Conservation (phyloP, 345 rosid genomes). For the Heritiera fomes region DNA sequence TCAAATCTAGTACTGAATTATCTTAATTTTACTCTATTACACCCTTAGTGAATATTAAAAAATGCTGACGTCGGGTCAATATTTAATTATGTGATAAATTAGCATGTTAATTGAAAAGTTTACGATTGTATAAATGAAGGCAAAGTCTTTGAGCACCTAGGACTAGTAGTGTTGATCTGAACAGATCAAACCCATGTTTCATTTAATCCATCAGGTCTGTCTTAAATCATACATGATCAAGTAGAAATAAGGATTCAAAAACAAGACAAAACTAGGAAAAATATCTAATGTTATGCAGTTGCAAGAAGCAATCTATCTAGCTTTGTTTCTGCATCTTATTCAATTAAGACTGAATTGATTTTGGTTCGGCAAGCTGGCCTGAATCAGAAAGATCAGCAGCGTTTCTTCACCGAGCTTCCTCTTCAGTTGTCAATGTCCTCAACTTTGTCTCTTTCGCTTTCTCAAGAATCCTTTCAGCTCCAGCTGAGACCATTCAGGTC, state of each 20-base stretch:
- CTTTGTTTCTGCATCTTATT: not conserved
- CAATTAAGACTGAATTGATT: conserved; percentile 6
- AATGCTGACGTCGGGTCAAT: too few relatives aligned
- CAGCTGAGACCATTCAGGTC: conserved; percentile 93
- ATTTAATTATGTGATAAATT: not conserved
- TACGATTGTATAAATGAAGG: not conserved
- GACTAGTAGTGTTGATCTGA: not conserved
- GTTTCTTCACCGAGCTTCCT: not conserved
- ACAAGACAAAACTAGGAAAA: not conserved
- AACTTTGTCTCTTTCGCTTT: not conserved
- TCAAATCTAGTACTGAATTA: too few relatives aligned
- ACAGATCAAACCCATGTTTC: not conserved
- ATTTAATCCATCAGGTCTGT: not conserved
- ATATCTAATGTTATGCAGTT: not conserved
- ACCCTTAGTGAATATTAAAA: too few relatives aligned
- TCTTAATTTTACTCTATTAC: too few relatives aligned
- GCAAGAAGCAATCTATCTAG: not conserved
- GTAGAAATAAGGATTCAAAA: too few relatives aligned
- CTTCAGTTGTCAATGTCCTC: not conserved
- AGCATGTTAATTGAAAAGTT: conserved; percentile 7
- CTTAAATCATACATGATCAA: not conserved
- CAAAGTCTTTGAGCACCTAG: not conserved
- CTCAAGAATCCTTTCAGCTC: conserved; percentile 39
- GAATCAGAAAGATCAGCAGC: not conserved
- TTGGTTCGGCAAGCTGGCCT: not conserved